A percentile compares a stretch with the other conserved stretches of the same genome.
Conservation (phyloP, 306 rosid species). For the Crotalaria pallida region DNA sequence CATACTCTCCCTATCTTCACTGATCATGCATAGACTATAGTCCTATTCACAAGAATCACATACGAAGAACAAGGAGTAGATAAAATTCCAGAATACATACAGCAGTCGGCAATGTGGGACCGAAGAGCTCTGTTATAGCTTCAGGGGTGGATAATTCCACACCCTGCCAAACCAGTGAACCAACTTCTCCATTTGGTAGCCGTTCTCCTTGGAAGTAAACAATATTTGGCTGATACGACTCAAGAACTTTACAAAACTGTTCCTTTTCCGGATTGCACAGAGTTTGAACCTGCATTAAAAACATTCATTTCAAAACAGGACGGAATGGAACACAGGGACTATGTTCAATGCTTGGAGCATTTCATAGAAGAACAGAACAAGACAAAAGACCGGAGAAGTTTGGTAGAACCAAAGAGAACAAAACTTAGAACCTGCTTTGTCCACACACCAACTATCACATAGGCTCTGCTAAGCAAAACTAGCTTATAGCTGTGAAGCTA, state of each 20-base stretch:
- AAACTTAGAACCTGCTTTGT: too few species aligned
- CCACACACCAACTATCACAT: too few species aligned
- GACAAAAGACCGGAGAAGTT: too few species aligned
- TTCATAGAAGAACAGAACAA: too few species aligned
- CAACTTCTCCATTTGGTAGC: constrained; percentile 64
- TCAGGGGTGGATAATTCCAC: constrained; percentile 55
- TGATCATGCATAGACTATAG: background rate
- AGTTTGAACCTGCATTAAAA: constrained; percentile 71
- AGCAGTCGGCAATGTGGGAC: constrained; percentile 64
- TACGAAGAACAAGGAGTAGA: background rate
- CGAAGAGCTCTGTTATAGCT: constrained; percentile 60
- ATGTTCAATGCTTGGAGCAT: too few species aligned
- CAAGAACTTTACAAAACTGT: constrained; percentile 56
- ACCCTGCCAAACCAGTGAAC: constrained; percentile 72
- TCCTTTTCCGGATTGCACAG: constrained; percentile 70
- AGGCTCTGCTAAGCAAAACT: too few species aligned
- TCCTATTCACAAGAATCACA: background rate
- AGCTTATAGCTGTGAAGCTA: too few species aligned
- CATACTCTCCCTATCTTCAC: background rate
- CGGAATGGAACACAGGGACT: too few species aligned
- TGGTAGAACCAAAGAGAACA: too few species aligned
- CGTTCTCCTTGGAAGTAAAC: constrained; percentile 87
- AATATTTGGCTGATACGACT: constrained; percentile 66
- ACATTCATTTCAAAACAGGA: background rate
- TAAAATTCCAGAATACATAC: constrained; percentile 44